Evolutionary conservation across 495 filamentous ascomycete species (phyloP), one percentile per base, ranked within the genome.

Genomic region (Xylaria venustula): DNA sequence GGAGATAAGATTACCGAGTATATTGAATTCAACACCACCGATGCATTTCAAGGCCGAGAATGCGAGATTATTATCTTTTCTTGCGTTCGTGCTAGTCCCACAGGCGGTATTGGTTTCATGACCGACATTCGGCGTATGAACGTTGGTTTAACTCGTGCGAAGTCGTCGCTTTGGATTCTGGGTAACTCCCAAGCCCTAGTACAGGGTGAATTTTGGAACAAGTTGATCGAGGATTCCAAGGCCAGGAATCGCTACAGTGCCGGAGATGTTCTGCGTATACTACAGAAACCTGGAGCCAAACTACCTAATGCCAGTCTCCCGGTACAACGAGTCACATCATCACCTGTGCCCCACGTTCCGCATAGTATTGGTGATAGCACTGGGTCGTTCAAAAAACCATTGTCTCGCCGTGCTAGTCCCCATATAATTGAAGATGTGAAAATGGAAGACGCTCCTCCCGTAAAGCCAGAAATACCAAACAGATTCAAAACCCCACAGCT

Each of bases 61-160:
- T 92, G 90, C 69, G 94, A 98, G 73, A 87, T 98, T 62, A 97
- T 98, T 69, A 97, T 98, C 59, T 98, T 98, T 78, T 98, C 95
- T 50, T 98, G 94, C 72, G 94, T 98, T 32, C 86, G 94, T 74
- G 92, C 94, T 32, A 93, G 90, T 15, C 79, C 85, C 11, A 89
- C 86, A 28, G 91, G 92, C 28, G 91, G 95, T 66, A 96, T 98
- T 68, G 94, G 94, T 81, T 98, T 98, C 85, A 87, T 98, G 81
- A 87, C 89, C 45, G 94, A 98, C 76, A 96, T 98, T 69, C 87
- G 94, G 52, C 94, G 94, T 85, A 98, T 98, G 94, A 98, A 98
- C 76, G 94, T 98, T 68, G 94, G 94, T 77, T 79, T 98, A 44
- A 98, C 94, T 7, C 86, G 94, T 80, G 95, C 94, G 11, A 97